These are phyloP conservation scores for Tulasnella sp. DNA, from an alignment of 768 basidiomycete genomes.

Conservation along the genomic window DNA sequence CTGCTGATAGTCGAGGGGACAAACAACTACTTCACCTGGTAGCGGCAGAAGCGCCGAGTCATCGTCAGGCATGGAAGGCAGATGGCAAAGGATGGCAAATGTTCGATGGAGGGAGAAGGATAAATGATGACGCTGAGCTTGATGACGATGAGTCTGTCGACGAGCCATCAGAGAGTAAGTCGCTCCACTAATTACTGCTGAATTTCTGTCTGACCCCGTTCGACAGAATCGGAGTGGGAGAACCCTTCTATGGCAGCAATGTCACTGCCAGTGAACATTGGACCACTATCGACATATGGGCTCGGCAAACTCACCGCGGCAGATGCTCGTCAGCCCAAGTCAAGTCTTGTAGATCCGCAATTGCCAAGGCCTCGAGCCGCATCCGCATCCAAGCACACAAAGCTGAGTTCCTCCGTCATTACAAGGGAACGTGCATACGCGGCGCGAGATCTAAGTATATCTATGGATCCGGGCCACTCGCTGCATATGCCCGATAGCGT, in stretches of 20 bases:
- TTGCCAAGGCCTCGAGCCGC: neutral
- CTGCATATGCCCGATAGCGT: neutral
- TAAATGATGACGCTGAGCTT: neutral
- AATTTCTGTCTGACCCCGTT: neutral
- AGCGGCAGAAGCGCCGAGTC: slow-evolving; percentile 7
- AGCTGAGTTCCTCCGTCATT: slow-evolving; percentile 3
- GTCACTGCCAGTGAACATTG: slow-evolving; percentile 9
- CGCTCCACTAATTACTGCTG: neutral
- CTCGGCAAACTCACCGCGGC: too few species aligned
- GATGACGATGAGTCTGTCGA: slow-evolving; percentile 4
- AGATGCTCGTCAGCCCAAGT: slow-evolving; percentile 6
- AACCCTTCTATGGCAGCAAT: slow-evolving; percentile 6
- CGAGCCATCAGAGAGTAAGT: slow-evolving; percentile 9
- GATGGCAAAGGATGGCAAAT: neutral
- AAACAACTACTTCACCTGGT: slow-evolving; percentile 7
- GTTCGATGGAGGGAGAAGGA: neutral
- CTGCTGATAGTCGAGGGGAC: neutral
- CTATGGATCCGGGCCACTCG: slow-evolving; percentile 7
- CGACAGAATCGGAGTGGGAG: neutral
- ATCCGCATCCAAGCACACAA: neutral
- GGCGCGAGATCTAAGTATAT: neutral
- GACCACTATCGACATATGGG: slow-evolving; percentile 3
- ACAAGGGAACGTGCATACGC: slow-evolving; percentile 7
- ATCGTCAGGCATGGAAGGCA: slow-evolving; percentile 8
- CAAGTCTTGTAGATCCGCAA: neutral